Conservation (phyloP, 2,329 filamentous ascomycete species). For the Pezicula radicicola region DNA sequence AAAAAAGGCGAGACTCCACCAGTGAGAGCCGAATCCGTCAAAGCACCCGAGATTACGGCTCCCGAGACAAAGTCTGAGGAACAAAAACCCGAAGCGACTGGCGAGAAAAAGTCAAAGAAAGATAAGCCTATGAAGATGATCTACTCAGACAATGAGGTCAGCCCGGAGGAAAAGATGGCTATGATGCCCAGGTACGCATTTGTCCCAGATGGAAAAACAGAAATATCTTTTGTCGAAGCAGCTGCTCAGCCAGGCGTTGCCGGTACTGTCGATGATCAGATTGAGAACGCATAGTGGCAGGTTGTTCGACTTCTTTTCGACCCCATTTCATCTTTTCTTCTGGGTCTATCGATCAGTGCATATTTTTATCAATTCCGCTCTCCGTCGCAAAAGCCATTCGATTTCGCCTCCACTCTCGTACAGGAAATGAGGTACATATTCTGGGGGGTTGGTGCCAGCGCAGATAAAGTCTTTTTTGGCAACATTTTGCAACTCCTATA, state of each 20-base stretch:
- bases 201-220: slow-evolving; percentile 39
- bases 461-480: neutral
- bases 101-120: slow-evolving; percentile 66
- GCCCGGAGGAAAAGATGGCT: slow-evolving; percentile 89
- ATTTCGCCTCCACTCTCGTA: too few species aligned
- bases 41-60: slow-evolving; percentile 35
- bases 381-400: neutral
- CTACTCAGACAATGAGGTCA: slow-evolving; percentile 76
- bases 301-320: slow-evolving; percentile 15
- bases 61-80: slow-evolving; percentile 26
- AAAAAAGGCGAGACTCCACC: slow-evolving; percentile 37
- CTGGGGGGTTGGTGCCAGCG: neutral
- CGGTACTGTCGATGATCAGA: slow-evolving; percentile 19
- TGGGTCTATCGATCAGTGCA: slow-evolving; percentile 6
- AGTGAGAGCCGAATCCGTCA: slow-evolving; percentile 38
- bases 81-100: slow-evolving; percentile 35
- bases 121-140: slow-evolving; percentile 70
- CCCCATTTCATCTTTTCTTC: slow-evolving; percentile 9
- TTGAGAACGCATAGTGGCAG: slow-evolving; percentile 8
- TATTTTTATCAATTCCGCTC: neutral
- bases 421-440: neutral
- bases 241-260: slow-evolving; percentile 18
- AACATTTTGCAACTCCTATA: slow-evolving; percentile 7
- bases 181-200: slow-evolving; percentile 72
- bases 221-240: slow-evolving; percentile 25